Evolutionary conservation across 805 yeast species (phyloP), one percentile per base, ranked within the genome.

Genomic region (Teunomyces pallodes): DNA sequence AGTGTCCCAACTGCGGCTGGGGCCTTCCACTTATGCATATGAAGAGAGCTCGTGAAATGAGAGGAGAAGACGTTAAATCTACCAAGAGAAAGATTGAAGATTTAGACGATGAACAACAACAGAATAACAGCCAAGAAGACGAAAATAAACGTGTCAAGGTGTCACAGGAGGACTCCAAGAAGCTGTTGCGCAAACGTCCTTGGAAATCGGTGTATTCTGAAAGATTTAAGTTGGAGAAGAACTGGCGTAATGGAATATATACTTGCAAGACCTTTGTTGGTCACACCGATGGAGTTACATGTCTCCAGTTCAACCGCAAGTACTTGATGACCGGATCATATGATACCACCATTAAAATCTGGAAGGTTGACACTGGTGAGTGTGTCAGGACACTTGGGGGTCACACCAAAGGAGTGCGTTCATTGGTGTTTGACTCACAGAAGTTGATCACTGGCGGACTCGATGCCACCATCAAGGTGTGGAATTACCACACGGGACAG

Each of bases 1-100:
- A 94, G 66, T 94, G 99, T 70, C 96, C 97, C 35, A 89, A 89
- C 61, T 94, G 99, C 70, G 99, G 99, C 12, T 94, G 99, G 99
- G 99, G 99, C 4, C 75, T 94, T 54, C 99, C 99, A 2, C 71
- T 94, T 50, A 80, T 94, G 82, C 96, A 90, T 60, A 89, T 90
- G 83, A 87, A 85, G 62, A 75, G 86, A 46, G 86, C 85, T 1
- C 67, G 87, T 51, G 82, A 82, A 59, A 69, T 64, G 55, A 62
- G 48, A 26, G 60, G 55, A n/a, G 60, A 52, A 3, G 58, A 57
- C n/a, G 43, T 49, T 12, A 50, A 46, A 12, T 50, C 56, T 4
- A 53, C 46, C 20, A 54, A 52, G 47, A 51, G 58, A 36, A 54
- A 46, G 41, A 46, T 50, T 32, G 53, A 52, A 12, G 61, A 49